Base-by-base conservation (phyloP, 805 yeast species). In the Yamadazyma sp. region DNA sequence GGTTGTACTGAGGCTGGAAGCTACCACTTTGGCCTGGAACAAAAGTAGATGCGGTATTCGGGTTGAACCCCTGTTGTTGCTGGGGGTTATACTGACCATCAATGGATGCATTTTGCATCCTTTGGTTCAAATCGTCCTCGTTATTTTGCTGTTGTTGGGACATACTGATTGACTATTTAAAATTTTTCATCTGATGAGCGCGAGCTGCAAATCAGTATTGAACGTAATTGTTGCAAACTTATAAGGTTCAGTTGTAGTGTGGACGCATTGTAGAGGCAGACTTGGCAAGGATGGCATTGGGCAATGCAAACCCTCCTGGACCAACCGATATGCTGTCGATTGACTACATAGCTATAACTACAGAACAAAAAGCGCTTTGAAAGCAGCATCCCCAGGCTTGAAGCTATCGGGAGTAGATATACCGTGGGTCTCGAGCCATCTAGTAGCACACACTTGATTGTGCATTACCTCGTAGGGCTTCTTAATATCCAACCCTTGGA, bases 31-130 rank as follows among this genome's bases (percentile, higher is more conserved):
- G 56, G 26, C 48, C 60, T 24, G 80, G 78, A 38, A 73, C 75
- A 57, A 77, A 76, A 10, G 75, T 34, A 44, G 69, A 68, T 8
- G 74, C 73, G 25, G 64, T 66, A 45, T 64, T 68, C 20, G 84
- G 78, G 49, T 79, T 75, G 60, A 53, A 77, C 34, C 55, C 37
- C 27, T 47, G 48, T 29, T 40, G 53, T 20, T 47, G 46, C 21
- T 46, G 54, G 32, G 60, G 67, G 35, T 49, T 45, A 11, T 41
- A 36, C 5, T 38, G 47, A 22, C 49, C 58, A 20, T 56, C 60
- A 46, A 75, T 41, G 40, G 67, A 62, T 42, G 71, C 48, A 46
- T 72, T 65, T 45, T 64, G 70, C 50, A 75, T 52, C 47, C 67
- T 71, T 44, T 65, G 62, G 32, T 67, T 54, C 61, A 73, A 59